Percentiles rank a stretch among this genome's conserved stretches.
phyloP scores from a whole-genome alignment of 768 basidiomycete species.

The Amanita pallidorosea region DNA sequence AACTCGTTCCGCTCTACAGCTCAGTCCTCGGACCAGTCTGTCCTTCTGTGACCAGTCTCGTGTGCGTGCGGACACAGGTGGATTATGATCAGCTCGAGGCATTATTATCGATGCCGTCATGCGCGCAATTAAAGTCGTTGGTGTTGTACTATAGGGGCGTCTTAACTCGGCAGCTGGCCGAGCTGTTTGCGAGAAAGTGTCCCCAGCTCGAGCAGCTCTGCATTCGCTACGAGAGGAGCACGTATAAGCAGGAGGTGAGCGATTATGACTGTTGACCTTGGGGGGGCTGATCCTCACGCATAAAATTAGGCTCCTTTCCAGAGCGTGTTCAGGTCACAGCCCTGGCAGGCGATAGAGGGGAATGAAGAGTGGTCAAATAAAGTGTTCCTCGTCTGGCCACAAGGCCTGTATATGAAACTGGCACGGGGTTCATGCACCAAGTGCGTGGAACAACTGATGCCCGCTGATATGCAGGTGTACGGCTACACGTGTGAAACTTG shows the following conservation, averaged over 20 bases:
- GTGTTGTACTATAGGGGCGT: neutral
- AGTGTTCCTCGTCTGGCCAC: conserved; percentile 1
- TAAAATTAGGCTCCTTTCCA: neutral
- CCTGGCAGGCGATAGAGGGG: neutral
- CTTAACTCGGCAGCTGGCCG: neutral
- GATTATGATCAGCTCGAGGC: conserved; percentile 2
- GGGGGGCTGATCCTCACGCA: neutral
- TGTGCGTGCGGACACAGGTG: conserved; percentile 1
- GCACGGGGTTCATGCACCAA: neutral
- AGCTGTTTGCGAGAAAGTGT: neutral
- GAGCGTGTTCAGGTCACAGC: neutral
- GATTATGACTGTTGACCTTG: neutral
- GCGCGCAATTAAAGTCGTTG: neutral
- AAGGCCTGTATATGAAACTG: conserved; percentile 1
- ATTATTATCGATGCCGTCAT: neutral
- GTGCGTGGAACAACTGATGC: neutral
- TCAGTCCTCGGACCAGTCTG: conserved; percentile 1
- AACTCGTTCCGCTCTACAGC: neutral
- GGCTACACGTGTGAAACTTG: conserved; percentile 4
- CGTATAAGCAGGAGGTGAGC: conserved; percentile 1
- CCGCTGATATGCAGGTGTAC: conserved; percentile 5
- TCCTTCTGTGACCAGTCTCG: neutral
- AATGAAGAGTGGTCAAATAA: neutral
- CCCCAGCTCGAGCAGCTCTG: conserved; percentile 1
- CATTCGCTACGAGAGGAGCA: conserved; percentile 3